phyloP scores from a whole-genome alignment of 176 grass and related monocot genomes.

The Juncus inflexus region DNA sequence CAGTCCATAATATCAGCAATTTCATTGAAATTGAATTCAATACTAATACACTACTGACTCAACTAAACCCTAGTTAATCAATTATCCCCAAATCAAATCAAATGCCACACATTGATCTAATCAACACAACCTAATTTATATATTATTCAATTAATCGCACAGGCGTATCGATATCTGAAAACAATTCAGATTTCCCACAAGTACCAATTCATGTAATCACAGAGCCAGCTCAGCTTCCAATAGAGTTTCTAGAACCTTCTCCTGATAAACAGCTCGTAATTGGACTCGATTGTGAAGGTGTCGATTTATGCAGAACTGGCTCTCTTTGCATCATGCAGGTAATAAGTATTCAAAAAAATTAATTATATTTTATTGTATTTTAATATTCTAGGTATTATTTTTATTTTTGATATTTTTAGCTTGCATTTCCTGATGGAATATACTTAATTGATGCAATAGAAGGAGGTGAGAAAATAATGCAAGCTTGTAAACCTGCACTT shows the following conservation, averaged over 20 bases:
- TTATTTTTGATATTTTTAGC: slow-evolving; percentile 42
- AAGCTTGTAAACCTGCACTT: slow-evolving; percentile 89
- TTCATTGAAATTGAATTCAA: too few relatives aligned
- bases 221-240: slow-evolving; percentile 60
- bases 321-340: slow-evolving; percentile 98
- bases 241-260: slow-evolving; percentile 83
- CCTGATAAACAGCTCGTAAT: slow-evolving; percentile 46
- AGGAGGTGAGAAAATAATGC: slow-evolving; percentile 60
- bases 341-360: slow-evolving; percentile 18
- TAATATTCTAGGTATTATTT: background rate
- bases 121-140: too few relatives aligned
- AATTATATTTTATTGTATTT: background rate
- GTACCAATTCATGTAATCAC: slow-evolving; percentile 63
- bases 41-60: too few relatives aligned
- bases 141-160: background rate
- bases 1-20: too few relatives aligned
- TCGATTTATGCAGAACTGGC: slow-evolving; percentile 84
- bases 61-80: too few relatives aligned
- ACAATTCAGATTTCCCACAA: slow-evolving; percentile 31
- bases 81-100: too few relatives aligned
- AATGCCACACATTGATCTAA: too few relatives aligned
- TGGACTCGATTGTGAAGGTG: slow-evolving; percentile 93
- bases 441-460: slow-evolving; percentile 93
- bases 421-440: slow-evolving; percentile 74
- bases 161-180: slow-evolving; percentile 35